Percentiles rank a stretch among this genome's conserved stretches.
Conservation (phyloP, 2,329 filamentous ascomycete species). For the Penicillium sp. region DNA sequence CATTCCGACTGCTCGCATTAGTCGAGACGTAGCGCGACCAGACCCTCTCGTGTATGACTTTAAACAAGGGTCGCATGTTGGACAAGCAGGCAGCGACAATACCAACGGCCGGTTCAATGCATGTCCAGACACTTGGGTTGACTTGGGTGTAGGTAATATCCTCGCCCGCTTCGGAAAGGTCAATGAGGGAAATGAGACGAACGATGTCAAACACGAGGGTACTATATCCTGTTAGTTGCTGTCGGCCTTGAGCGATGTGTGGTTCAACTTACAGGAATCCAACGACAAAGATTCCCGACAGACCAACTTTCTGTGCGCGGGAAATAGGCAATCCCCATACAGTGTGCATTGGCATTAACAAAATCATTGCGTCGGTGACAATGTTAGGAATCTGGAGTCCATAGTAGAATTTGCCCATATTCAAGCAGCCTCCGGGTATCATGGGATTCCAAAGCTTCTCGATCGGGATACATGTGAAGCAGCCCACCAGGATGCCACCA, state of each 20-base stretch:
- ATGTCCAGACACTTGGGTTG: slow-evolving; percentile 34
- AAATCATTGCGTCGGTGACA: slow-evolving; percentile 33
- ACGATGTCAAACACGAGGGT: slow-evolving; percentile 33
- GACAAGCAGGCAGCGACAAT: slow-evolving; percentile 33
- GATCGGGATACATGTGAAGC: slow-evolving; percentile 31
- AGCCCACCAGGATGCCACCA: slow-evolving; percentile 28
- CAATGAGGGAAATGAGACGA: slow-evolving; percentile 29
- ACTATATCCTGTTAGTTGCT: slow-evolving; percentile 5
- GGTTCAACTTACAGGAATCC: slow-evolving; percentile 27
- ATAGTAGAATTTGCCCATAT: slow-evolving; percentile 32
- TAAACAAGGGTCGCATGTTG: slow-evolving; percentile 35
- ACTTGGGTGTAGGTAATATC: slow-evolving; percentile 36
- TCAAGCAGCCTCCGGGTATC: slow-evolving; percentile 29
- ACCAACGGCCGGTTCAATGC: slow-evolving; percentile 35
- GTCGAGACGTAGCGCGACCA: slow-evolving; percentile 12
- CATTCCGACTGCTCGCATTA: slow-evolving; percentile 4
- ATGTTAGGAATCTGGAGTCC: slow-evolving; percentile 36
- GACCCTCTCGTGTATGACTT: slow-evolving; percentile 19
- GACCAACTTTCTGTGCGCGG: slow-evolving; percentile 22
- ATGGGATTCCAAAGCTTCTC: slow-evolving; percentile 29
- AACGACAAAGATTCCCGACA: slow-evolving; percentile 32
- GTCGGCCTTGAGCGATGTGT: not conserved
- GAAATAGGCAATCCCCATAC: slow-evolving; percentile 32
- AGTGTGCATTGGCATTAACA: slow-evolving; percentile 30
- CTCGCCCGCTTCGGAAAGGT: slow-evolving; percentile 23